Base-by-base conservation (phyloP, 805 yeast species). In the Torulaspora maleeae region DNA sequence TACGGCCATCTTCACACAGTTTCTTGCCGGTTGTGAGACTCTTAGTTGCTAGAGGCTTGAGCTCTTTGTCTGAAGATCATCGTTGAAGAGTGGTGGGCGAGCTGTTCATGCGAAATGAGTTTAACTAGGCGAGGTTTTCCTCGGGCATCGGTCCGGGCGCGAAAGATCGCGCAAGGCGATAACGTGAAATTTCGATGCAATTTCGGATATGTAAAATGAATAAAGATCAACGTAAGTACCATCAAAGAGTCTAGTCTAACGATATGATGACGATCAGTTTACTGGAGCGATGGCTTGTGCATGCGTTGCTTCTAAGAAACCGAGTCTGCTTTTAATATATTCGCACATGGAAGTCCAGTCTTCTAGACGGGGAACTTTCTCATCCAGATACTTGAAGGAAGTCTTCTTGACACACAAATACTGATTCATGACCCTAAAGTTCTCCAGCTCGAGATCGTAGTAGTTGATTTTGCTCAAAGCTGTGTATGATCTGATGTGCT, bases 361-460 rank as follows among this genome's bases (percentile, higher is more conserved):
- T 15, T 47, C 45, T 10, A 51, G 49, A n/a, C 40, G 25, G 19
- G 48, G 44, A 8, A 61, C 37, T 9, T 44, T 44, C 3, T 51
- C 51, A 4, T 41, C 45, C 17, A 61, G 27, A 36, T 61, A 58
- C 27, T 51, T 54, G 51, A 61, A 58, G 27, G 51, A 44, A 9
- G 44, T 46, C 22, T 37, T 45, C 19, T 45, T 44, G 4, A 42
- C 38, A 41, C 66, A 61, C n/a, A 61, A 36, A 25, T 48, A 38
- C 22, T 58, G 45, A 9, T 56, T 37, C 38, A 59, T 57, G 9
- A 43, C 47, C 36, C 51, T 53, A 53, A 60, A 60, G 40, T 55
- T 59, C 29, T 53, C 58, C 12, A 57, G 50, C 47, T 61, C 66
- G 8, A 60, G 45, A 43, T 61, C 65, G 42, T 58, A 58, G 22